Evolutionary conservation across 2,329 filamentous ascomycete genomes (phyloP).

Genomic region (Pestalotiopsis sp.): DNA sequence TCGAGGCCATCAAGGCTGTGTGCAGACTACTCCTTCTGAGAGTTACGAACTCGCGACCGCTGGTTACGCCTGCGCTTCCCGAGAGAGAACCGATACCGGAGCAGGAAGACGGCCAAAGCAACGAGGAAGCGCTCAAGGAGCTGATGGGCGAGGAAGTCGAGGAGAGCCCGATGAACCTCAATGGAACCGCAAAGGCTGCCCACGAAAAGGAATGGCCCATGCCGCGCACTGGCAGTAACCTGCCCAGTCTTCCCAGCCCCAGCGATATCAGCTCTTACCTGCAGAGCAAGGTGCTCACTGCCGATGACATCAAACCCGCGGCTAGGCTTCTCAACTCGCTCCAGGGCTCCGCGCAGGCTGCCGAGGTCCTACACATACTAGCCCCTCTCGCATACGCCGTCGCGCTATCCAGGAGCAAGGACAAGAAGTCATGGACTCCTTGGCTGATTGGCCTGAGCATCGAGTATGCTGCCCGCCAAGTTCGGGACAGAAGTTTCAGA

Average conservation of each 20-base stretch:
- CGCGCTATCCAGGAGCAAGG: constrained; percentile 72
- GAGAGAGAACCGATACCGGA: constrained; percentile 80
- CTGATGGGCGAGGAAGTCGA: constrained; percentile 42
- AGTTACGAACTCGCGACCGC: constrained; percentile 79
- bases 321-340: constrained; percentile 83
- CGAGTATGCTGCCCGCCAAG: constrained; percentile 86
- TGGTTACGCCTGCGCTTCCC: constrained; percentile 82
- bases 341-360: constrained; percentile 72
- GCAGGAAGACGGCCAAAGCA: constrained; percentile 51
- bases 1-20: constrained; percentile 85
- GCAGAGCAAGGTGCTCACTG: constrained; percentile 85
- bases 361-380: constrained; percentile 90
- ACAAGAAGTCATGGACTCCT: constrained; percentile 84
- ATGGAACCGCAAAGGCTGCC: constrained; percentile 52
- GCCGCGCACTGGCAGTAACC: constrained; percentile 87
- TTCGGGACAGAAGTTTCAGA: constrained; percentile 73
- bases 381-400: constrained; percentile 86
- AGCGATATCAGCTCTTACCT: constrained; percentile 87
- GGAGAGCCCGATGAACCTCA: constrained; percentile 40
- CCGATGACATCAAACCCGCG: constrained; percentile 95
- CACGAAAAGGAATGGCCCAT: constrained; percentile 76
- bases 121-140: constrained; percentile 43
- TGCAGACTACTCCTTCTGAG: constrained; percentile 80
- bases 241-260: constrained; percentile 80
- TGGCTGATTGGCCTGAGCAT: constrained; percentile 86